Evolutionary conservation across 371 early-diverging fungal genomes (phyloP).

Genomic region (Actinomucor elegans): DNA sequence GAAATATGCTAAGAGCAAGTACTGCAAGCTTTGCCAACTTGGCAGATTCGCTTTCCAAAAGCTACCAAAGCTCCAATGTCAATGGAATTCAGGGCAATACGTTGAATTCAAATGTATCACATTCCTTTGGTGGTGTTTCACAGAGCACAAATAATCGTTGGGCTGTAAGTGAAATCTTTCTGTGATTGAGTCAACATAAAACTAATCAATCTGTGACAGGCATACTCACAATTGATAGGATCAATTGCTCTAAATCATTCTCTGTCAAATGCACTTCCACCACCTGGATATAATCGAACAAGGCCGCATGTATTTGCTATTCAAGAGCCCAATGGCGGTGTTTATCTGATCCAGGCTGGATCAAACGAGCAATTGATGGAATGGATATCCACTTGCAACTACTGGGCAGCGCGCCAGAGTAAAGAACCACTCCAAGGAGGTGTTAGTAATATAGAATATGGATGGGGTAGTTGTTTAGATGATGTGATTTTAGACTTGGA

Average conservation of each 20-base stretch:
- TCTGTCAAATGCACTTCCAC: slow-evolving; percentile 74
- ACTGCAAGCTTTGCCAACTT: slow-evolving; percentile 38
- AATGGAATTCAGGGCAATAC: background rate
- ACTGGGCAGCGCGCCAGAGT: slow-evolving; percentile 88
- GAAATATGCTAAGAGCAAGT: slow-evolving; percentile 27
- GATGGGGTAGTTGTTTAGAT: slow-evolving; percentile 77
- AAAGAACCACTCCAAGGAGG: slow-evolving; percentile 87
- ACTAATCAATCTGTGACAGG: no score
- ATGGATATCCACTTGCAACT: slow-evolving; percentile 87
- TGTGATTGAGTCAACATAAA: no score
- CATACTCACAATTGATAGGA: slow-evolving; percentile 42
- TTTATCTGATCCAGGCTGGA: slow-evolving; percentile 81
- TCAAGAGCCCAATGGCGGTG: slow-evolving; percentile 74
- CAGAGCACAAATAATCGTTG: slow-evolving; percentile 12
- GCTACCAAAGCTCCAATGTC: background rate
- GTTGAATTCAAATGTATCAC: background rate
- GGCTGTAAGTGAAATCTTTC: slow-evolving; percentile 20
- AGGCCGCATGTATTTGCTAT: slow-evolving; percentile 84
- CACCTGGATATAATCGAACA: slow-evolving; percentile 79
- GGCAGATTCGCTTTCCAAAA: slow-evolving; percentile 36
- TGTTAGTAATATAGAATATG: slow-evolving; percentile 85
- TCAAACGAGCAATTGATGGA: slow-evolving; percentile 65
- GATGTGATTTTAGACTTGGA: slow-evolving; percentile 32
- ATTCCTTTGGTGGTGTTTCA: slow-evolving; percentile 19
- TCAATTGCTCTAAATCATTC: slow-evolving; percentile 74